Conservation (phyloP, 352 stramenopile genomes). For the Pythium sp. region DNA sequence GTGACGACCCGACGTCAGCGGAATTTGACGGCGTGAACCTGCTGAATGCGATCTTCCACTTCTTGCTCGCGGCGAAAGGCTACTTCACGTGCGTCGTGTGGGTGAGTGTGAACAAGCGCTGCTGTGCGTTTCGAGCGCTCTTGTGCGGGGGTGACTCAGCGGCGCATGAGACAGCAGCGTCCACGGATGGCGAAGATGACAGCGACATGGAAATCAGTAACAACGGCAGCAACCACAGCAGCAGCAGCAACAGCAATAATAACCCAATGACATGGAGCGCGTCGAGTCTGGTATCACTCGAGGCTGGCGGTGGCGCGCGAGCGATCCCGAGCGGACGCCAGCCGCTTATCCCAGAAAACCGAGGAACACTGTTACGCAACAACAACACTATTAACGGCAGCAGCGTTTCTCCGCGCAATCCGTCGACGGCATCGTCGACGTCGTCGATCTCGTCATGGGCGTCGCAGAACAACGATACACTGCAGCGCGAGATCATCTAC, state of each 20-base stretch:
- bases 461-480: constrained; percentile 68
- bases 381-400: not conserved
- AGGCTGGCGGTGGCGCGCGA: not conserved
- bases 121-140: constrained; percentile 34
- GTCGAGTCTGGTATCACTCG: constrained; percentile 14
- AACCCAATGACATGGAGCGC: constrained; percentile 11
- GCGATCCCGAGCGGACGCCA: not conserved
- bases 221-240: not conserved
- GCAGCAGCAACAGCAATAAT: not conserved
- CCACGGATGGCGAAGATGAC: constrained; percentile 1
- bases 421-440: constrained; percentile 18
- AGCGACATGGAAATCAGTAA: not conserved
- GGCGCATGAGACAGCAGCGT: not conserved
- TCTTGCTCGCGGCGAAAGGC: constrained; percentile 55
- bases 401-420: not conserved
- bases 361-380: not conserved
- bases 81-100: constrained; percentile 66
- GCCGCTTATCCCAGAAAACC: constrained; percentile 3
- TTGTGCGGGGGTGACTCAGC: constrained; percentile 21
- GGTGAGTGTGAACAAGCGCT: constrained; percentile 63
- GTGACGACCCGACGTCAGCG: not conserved
- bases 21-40: constrained; percentile 24
- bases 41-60: constrained; percentile 53
- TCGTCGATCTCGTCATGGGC: constrained; percentile 35
- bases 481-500: constrained; percentile 84